These are phyloP conservation scores for Phylloporus sp. DNA, from an alignment of 768 basidiomycete species.

Conservation along the genomic window DNA sequence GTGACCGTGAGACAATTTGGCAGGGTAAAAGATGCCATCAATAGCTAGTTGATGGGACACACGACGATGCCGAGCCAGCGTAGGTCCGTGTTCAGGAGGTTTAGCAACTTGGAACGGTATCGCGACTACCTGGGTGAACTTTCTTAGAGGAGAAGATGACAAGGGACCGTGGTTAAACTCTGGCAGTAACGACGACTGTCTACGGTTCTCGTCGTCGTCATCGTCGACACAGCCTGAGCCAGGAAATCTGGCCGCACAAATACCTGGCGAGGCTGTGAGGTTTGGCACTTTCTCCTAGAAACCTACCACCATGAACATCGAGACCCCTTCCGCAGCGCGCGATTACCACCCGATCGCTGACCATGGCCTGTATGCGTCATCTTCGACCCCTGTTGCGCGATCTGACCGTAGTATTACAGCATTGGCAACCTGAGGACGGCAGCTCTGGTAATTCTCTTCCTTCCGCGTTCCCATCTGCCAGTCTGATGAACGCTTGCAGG, in stretches of 20 bases:
- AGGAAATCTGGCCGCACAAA: too few species aligned
- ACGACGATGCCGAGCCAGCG: too few species aligned
- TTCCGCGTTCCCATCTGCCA: background rate
- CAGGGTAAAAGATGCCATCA: too few species aligned
- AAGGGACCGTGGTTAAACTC: background rate
- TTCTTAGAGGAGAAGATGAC: background rate
- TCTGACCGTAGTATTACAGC: constrained; percentile 33
- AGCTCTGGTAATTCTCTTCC: constrained; percentile 46
- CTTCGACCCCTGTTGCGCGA: background rate
- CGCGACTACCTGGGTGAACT: background rate
- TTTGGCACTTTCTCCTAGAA: background rate
- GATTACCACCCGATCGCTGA: constrained; percentile 75
- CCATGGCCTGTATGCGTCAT: constrained; percentile 63
- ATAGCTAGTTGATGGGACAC: too few species aligned
- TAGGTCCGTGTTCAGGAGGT: too few species aligned
- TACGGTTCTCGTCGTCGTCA: background rate
- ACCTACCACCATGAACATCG: constrained; percentile 40
- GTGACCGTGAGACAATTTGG: too few species aligned
- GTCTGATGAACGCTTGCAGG: constrained; percentile 26
- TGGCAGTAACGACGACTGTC: background rate
- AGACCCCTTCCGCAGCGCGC: constrained; percentile 47
- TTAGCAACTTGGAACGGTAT: background rate
- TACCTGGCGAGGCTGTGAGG: background rate
- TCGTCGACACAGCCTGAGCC: background rate
- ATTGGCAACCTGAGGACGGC: constrained; percentile 84